Evolutionary conservation across 2,329 filamentous ascomycete genomes (phyloP), one percentile per base, ranked within the genome.

Genomic region (Fusarium sp.): DNA sequence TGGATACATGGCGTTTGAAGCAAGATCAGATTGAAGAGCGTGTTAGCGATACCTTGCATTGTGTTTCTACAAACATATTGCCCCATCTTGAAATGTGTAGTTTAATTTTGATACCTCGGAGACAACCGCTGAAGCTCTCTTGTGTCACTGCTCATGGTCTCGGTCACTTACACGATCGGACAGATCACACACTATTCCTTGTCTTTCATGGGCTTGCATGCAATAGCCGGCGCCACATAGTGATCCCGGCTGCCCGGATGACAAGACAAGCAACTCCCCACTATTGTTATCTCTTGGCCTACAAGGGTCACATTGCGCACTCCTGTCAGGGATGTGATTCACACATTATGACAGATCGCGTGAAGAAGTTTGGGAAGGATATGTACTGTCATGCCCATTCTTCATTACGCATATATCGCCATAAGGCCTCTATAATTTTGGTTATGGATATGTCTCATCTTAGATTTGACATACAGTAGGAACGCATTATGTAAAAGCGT

Each of bases 11-110:
- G 50, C 53, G 49, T 63, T 69, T 41, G 50, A 49, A 60, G n/a
- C n/a, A 60, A 33, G 49, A 60, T 44, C 56, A 73, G 57, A 63
- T 70, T 70, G 53, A 67, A 30, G 26, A 61, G 60, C 60, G 49
- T 48, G 41, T 58, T 48, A 59, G 71, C 71, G 53, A 64, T 56
- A 70, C 56, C 45, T 56, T 40, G 30, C 27, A 33, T 56, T 63
- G 32, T 44, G 53, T 55, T 64, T 41, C 23, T 35, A 9, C 11
- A n/a, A 45, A 26, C 9, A 33, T 18, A 46, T n/a, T 46, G 27
- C n/a, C 20, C 33, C 32, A 20, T 23, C 40, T n/a, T 33, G 37
- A 26, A 17, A 26, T 15, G 15, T n/a, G 20, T 26, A 15, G 15
- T 55, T 55, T 26, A 33, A 8, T 46, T 32, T 20, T 7, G 26